Evolutionary conservation across 805 yeast genomes (phyloP).

Genomic region (Candida rishiriensis): DNA sequence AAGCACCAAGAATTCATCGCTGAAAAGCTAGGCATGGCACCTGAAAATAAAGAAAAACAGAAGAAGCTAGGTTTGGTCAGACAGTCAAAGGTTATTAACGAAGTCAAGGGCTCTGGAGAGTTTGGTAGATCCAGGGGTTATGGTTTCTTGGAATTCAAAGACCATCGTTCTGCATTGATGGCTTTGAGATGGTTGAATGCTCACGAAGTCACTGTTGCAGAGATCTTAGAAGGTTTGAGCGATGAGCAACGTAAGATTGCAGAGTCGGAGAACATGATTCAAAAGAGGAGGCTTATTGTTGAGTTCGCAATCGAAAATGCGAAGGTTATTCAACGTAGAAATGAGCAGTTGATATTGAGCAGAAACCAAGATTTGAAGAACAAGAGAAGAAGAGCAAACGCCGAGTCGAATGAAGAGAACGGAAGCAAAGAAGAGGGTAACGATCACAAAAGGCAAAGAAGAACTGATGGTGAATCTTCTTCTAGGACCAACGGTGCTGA

Average conservation of each 20-base stretch:
- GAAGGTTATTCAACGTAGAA: conserved; percentile 85
- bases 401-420: conserved; percentile 2
- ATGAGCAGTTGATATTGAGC: conserved; percentile 48
- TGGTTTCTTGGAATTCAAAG: conserved; percentile 90
- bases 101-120: conserved; percentile 83
- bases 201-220: conserved; percentile 71
- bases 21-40: conserved; percentile 33
- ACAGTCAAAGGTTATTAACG: conserved; percentile 91
- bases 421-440: conserved; percentile 7
- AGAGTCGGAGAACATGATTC: conserved; percentile 44
- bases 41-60: conserved; percentile 47
- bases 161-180: conserved; percentile 91
- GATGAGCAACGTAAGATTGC: conserved; percentile 63
- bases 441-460: conserved; percentile 6
- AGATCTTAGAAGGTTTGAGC: conserved; percentile 63
- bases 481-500: conserved; percentile 25
- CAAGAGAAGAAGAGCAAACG: conserved; percentile 20
- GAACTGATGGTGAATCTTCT: conserved; percentile 8
- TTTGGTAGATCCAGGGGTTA: conserved; percentile 93
- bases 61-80: conserved; percentile 86
- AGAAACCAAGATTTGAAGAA: conserved; percentile 33
- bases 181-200: conserved; percentile 97
- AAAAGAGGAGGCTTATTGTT: conserved; percentile 75
- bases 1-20: conserved; percentile 47
- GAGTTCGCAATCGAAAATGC: conserved; percentile 97